Base-by-base conservation (phyloP, 176 grass and related monocot genomes). In the Carex cristatella region DNA sequence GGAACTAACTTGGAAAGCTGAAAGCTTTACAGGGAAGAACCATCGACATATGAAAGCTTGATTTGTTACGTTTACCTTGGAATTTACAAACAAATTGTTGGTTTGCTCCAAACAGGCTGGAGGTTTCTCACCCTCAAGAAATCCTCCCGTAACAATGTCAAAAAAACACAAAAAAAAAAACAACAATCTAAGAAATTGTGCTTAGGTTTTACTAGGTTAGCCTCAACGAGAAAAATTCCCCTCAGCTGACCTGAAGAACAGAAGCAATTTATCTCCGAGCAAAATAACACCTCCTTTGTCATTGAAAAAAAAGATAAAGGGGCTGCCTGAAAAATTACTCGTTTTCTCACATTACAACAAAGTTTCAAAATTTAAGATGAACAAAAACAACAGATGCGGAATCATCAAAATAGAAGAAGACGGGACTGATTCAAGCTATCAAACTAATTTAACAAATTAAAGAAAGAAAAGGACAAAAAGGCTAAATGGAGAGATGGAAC, bases 281-380 rank as follows among this genome's bases (percentile, higher is more conserved):
- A 92, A 96, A 86, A 88, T 71, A 96, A 91, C 89, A 91, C 93
- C 91, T 92, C 89, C 89, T 91, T 88, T 93, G 91, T 80, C 91
- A 96, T 87, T 68, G 64, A 2, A 48, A 18, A 48, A 18, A 64
- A 37, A 62, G 91, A 87, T 89, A 91, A 88, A 93, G 84, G 84
- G 91, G 91, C 87, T 96, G 94, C 91, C 94, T 93, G 91, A 96
- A 85, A 85, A 81, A 54, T 88, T 64, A 85, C 91, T 96, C 91
- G 87, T 89, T 77, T 44, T 63, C 31, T 44, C 53, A 18, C 1
- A 55, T 37, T 13, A 68, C 48, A 81, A 49, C 35, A 75, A 66
- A 72, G 4, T 19, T n/a, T 65, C 18, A 35, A 67, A 16, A 28
- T n/a, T 44, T 44, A 66, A 42, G 0, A 42, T 23, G 23, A 5